Percentiles rank a stretch among this genome's conserved stretches.
phyloP scores from a whole-genome alignment of 2,329 filamentous ascomycete species.

The Fusarium cyanostomum region DNA sequence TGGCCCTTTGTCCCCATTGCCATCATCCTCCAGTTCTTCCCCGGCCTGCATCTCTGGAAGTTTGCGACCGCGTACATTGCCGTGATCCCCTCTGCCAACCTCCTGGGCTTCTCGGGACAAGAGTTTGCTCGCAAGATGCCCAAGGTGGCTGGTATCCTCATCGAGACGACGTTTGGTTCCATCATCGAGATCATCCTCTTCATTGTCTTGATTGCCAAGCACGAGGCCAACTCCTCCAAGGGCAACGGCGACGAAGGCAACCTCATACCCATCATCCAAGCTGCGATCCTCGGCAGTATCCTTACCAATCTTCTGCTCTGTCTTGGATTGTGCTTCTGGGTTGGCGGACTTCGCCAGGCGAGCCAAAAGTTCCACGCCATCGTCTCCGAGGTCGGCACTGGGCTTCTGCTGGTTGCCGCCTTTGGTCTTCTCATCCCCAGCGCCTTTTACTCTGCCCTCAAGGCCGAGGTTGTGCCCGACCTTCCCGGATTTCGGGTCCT shows the following conservation, averaged over 20 bases:
- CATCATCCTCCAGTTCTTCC: conserved; percentile 52
- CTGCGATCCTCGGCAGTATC: conserved; percentile 75
- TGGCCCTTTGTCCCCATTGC: conserved; percentile 60
- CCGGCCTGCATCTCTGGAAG: conserved; percentile 52
- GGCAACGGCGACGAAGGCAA: conserved; percentile 47
- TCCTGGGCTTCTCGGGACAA: conserved; percentile 59
- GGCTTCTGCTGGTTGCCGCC: conserved; percentile 69
- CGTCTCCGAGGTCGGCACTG: conserved; percentile 74
- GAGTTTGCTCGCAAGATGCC: conserved; percentile 73
- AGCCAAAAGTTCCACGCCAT: conserved; percentile 71
- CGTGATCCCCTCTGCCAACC: conserved; percentile 60
- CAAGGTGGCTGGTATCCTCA: conserved; percentile 65
- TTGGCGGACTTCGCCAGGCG: conserved; percentile 68
- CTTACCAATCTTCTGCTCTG: conserved; percentile 74
- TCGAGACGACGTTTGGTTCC: conserved; percentile 65
- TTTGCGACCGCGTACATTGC: conserved; percentile 59
- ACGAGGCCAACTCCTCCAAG: conserved; percentile 21
- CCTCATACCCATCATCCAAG: conserved; percentile 69
- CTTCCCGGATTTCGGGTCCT: conserved; percentile 33
- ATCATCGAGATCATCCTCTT: conserved; percentile 76
- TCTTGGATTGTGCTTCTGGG: conserved; percentile 73
- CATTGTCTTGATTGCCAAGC: conserved; percentile 65
- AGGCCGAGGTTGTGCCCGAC: conserved; percentile 39
- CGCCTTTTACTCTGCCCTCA: conserved; percentile 50
- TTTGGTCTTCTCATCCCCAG: conserved; percentile 50